These are phyloP conservation scores for Fraxinus paxiana DNA, from an alignment of 305 asterid species.

Conservation along the genomic window DNA sequence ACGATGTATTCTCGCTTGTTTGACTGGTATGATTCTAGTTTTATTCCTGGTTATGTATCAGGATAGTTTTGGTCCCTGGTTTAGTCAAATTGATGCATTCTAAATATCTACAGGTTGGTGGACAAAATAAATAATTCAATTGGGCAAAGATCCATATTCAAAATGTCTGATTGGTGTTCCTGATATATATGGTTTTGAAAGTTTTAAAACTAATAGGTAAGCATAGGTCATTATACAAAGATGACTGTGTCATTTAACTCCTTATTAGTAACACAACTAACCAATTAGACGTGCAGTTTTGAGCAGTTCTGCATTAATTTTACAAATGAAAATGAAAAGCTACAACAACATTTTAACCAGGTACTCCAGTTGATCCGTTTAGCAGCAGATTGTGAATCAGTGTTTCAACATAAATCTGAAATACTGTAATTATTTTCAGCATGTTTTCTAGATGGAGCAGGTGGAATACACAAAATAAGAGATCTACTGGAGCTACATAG, in stretches of 20 bases:
- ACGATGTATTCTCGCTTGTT: conserved; percentile 71
- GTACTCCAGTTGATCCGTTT: conserved; percentile 35
- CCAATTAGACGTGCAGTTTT: conserved; percentile 45
- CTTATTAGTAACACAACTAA: conserved; percentile 25
- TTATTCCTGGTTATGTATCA: not conserved
- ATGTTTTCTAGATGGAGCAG: conserved; percentile 91
- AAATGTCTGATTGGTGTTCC: conserved; percentile 81
- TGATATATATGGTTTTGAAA: conserved; percentile 92
- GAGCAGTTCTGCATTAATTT: conserved; percentile 93
- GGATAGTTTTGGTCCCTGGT: conserved; percentile 19
- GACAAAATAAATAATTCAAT: conserved; percentile 78
- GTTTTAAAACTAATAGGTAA: conserved; percentile 81
- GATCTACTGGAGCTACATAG: conserved; percentile 93
- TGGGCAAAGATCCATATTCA: conserved; percentile 80
- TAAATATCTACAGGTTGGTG: conserved; percentile 64
- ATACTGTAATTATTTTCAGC: conserved; percentile 42
- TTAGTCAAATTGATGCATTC: conserved; percentile 22
- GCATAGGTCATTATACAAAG: conserved; percentile 19
- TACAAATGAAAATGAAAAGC: conserved; percentile 73
- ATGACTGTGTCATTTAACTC: not conserved
- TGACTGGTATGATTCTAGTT: conserved; percentile 50
- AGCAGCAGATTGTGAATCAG: conserved; percentile 8
- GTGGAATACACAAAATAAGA: conserved; percentile 84
- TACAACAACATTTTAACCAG: conserved; percentile 97
- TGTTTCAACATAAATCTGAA: conserved; percentile 22